These are phyloP conservation scores for Blepharisma japonicum DNA, from an alignment of 73 alveolate species.

Conservation along the genomic window DNA sequence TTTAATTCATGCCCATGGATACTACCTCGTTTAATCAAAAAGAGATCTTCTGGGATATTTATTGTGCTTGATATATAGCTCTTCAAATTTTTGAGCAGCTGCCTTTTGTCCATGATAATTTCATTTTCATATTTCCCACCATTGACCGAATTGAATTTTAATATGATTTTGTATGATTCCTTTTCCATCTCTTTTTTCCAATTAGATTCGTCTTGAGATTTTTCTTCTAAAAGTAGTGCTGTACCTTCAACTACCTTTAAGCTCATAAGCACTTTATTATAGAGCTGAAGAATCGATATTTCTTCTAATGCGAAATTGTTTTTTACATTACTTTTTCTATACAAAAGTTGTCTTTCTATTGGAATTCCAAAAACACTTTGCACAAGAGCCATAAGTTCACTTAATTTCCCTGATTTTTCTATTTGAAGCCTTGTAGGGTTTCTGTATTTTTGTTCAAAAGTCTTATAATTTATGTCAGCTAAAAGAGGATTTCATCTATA, in stretches of 20 bases:
- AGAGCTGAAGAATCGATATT: no score
- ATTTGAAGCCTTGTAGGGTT: no score
- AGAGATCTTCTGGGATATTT: slow-evolving; percentile 4
- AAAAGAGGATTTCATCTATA: no score
- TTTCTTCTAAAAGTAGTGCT: not conserved
- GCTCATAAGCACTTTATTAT: not conserved
- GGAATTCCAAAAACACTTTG: no score
- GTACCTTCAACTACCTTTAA: slow-evolving; percentile 10
- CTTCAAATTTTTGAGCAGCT: not conserved
- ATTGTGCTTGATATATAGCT: not conserved
- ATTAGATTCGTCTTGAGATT: not conserved
- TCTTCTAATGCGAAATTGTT: no score
- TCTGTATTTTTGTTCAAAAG: no score
- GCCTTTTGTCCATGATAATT: not conserved
- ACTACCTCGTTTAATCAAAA: slow-evolving; percentile 25
- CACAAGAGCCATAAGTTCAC: no score
- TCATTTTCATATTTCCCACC: not conserved
- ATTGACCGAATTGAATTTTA: not conserved
- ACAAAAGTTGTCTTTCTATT: no score
- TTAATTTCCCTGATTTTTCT: no score
- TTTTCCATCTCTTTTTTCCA: slow-evolving; percentile 20
- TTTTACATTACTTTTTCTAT: no score
- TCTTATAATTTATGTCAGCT: no score
- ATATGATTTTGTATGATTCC: not conserved
- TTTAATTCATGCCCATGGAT: slow-evolving; percentile 13